Evolutionary conservation across 805 yeast species (phyloP), one percentile per base, ranked within the genome.

Genomic region (Candida ulmi): DNA sequence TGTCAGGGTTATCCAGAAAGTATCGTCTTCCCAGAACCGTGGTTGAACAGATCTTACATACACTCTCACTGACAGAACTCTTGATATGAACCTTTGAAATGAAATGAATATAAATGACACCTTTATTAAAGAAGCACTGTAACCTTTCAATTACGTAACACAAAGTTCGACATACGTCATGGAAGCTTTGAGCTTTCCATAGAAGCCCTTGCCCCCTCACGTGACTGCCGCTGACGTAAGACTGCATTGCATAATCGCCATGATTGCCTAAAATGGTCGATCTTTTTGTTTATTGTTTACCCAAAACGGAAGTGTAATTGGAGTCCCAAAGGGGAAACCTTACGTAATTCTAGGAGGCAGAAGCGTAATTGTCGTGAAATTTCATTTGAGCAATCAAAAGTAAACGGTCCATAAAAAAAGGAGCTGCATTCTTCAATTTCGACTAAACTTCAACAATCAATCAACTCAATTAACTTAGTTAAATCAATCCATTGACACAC

Each of bases 1-100:
- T 9, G 69, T 86, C 44, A 70, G 96, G 45, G 88, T 90, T 31
- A 88, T 90, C 5, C 87, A 82, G 46, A 71, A 77, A 57, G 87
- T 76, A 24, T 47, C 58, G 11, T 41, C 41, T 1, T 44, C 39
- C 16, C 24, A 21, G 24, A 13, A 28, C 13, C 12, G 34, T 5
- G 21, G 34, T 30, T 23, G 25, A 23, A 23, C n/a, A n/a, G n/a
- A n/a, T n/a, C n/a, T n/a, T n/a, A n/a, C n/a, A n/a, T n/a, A n/a
- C n/a, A n/a, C n/a, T n/a, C n/a, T n/a, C n/a, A n/a, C n/a, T n/a
- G n/a, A n/a, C n/a, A n/a, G n/a, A n/a, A n/a, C n/a, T n/a, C n/a
- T n/a, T n/a, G n/a, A n/a, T n/a, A n/a, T n/a, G n/a, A n/a, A n/a
- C n/a, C n/a, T n/a, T n/a, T n/a, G n/a, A n/a, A n/a, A n/a, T n/a